phyloP scores from a whole-genome alignment of 108 stramenopile genomes.

The Skeletonema costatum region DNA sequence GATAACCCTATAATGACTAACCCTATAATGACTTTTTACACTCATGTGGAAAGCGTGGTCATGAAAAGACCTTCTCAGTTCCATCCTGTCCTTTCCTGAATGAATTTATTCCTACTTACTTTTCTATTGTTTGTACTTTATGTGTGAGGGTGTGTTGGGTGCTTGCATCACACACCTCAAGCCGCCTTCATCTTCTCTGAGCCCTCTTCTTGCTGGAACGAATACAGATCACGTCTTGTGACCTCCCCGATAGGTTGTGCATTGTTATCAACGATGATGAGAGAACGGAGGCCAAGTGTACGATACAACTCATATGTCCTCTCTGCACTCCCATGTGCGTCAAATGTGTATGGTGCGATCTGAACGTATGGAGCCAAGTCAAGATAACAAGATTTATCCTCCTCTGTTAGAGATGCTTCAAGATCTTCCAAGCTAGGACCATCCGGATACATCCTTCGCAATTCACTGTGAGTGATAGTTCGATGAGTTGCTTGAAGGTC shows the following conservation, averaged over 20 bases:
- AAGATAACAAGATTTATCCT: slow-evolving; percentile 49
- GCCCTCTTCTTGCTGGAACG: neutral
- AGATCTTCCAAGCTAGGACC: slow-evolving; percentile 62
- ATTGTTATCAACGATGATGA: slow-evolving; percentile 65
- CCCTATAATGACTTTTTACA: too few relatives aligned
- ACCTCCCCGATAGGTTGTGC: neutral
- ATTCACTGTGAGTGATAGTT: neutral
- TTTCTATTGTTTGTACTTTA: too few relatives aligned
- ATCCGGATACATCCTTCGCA: slow-evolving; percentile 48
- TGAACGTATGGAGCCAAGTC: slow-evolving; percentile 79
- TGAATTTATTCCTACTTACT: too few relatives aligned
- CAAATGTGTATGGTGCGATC: slow-evolving; percentile 57
- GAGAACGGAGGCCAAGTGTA: slow-evolving; percentile 75
- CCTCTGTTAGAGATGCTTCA: slow-evolving; percentile 17
- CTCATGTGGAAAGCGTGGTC: too few relatives aligned
- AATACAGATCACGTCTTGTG: neutral
- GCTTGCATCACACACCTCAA: neutral
- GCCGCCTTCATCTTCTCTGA: neutral
- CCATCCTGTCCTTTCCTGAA: too few relatives aligned
- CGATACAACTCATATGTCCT: slow-evolving; percentile 78
- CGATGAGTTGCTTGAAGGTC: neutral
- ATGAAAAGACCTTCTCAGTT: too few relatives aligned
- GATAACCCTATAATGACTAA: too few relatives aligned
- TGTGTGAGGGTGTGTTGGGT: too few relatives aligned
- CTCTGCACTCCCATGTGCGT: slow-evolving; percentile 1